Evolutionary conservation across 1,139 yeast genomes (phyloP).

Genomic region (Pneumocystis wakefieldiae): DNA sequence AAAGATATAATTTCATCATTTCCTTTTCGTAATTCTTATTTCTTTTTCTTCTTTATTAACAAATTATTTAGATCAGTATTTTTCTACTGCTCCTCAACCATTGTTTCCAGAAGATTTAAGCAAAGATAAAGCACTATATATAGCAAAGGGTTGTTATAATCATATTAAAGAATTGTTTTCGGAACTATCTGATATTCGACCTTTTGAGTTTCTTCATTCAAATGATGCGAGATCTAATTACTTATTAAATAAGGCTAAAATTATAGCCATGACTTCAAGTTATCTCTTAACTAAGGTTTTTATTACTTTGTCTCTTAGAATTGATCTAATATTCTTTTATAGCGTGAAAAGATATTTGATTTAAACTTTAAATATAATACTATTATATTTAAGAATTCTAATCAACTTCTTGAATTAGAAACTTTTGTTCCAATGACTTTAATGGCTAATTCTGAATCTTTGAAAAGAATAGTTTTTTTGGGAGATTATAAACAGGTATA

Average conservation of each 20-base stretch:
- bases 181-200: slow-evolving; percentile 23
- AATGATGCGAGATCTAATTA: slow-evolving; percentile 17
- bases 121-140: slow-evolving; percentile 9
- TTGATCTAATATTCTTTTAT: not conserved
- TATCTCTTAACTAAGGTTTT: slow-evolving; percentile 15
- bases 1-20: not conserved
- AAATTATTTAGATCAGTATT: slow-evolving; percentile 17
- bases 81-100: slow-evolving; percentile 14
- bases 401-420: slow-evolving; percentile 25
- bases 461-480: slow-evolving; percentile 23
- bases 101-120: slow-evolving; percentile 7
- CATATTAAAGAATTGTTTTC: slow-evolving; percentile 22
- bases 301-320: not conserved
- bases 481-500: slow-evolving; percentile 23
- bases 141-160: slow-evolving; percentile 14
- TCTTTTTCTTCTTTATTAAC: not conserved
- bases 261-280: slow-evolving; percentile 25
- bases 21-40: not conserved
- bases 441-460: slow-evolving; percentile 6
- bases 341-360: slow-evolving; percentile 16
- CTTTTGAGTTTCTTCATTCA: slow-evolving; percentile 22
- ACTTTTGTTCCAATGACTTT: slow-evolving; percentile 22
- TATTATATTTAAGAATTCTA: slow-evolving; percentile 26
- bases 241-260: slow-evolving; percentile 20
- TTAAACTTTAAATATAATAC: slow-evolving; percentile 20